Conservation (phyloP, 192 early-diverging fungal genomes). For the Gaertneriomyces sp. region DNA sequence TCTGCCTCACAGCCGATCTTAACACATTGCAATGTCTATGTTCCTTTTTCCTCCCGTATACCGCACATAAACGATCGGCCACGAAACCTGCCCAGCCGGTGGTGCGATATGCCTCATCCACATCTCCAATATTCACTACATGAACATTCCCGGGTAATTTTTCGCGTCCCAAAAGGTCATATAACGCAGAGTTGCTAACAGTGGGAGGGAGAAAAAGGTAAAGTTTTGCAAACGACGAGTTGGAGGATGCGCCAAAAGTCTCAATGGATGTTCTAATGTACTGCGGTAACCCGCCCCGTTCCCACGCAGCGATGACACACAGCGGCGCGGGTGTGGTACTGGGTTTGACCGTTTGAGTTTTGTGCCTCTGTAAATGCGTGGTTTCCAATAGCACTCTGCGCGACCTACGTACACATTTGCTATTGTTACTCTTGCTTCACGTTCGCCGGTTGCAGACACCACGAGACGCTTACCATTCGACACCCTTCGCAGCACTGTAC, state of each 20-base stretch:
- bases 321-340: background rate
- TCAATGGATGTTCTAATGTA: conserved; percentile 17
- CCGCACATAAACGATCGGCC: conserved; percentile 6
- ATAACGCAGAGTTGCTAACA: background rate
- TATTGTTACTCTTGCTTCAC: no score
- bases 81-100: conserved; percentile 6
- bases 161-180: background rate
- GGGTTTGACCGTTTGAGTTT: no score
- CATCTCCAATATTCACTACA: conserved; percentile 16
- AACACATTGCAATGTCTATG: background rate
- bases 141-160: conserved; percentile 14
- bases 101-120: background rate
- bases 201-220: conserved; percentile 18
- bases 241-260: conserved; percentile 5
- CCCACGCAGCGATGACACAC: conserved; percentile 11
- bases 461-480: no score
- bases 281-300: conserved; percentile 1
- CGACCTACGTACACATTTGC: no score
- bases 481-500: no score
- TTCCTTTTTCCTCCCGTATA: background rate
- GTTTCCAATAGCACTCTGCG: no score
- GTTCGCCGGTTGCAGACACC: no score
- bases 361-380: no score
- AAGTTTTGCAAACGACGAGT: conserved; percentile 6
- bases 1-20: background rate